phyloP scores from a whole-genome alignment of 2,329 filamentous ascomycete species.

The Hypoxylon sp. region DNA sequence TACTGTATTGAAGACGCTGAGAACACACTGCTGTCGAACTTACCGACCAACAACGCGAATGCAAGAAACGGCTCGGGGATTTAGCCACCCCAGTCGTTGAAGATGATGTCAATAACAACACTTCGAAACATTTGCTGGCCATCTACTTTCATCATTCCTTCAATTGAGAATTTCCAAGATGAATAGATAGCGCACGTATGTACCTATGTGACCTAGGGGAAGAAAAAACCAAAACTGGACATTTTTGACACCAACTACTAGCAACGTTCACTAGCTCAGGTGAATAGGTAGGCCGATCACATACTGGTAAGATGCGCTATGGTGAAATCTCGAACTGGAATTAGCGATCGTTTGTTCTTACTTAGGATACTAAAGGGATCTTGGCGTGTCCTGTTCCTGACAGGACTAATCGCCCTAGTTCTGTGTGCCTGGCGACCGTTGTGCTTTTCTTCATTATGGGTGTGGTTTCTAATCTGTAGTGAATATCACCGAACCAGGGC shows the following conservation, averaged over 20 bases:
- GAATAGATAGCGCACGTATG: too few relatives aligned
- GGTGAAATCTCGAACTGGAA: constrained; percentile 5
- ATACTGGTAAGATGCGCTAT: constrained; percentile 4
- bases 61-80: constrained; percentile 2
- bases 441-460: neutral
- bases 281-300: constrained; percentile 1
- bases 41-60: constrained; percentile 4
- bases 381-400: constrained; percentile 32
- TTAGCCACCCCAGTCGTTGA: constrained; percentile 9
- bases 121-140: neutral
- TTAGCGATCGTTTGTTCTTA: constrained; percentile 10
- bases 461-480: constrained; percentile 2
- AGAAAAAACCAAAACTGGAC: neutral
- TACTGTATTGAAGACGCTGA: constrained; percentile 3
- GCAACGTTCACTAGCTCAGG: constrained; percentile 3
- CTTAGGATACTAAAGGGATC: constrained; percentile 24
- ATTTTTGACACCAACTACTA: neutral
- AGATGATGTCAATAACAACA: constrained; percentile 16
- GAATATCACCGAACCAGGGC: constrained; percentile 6
- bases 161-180: too few relatives aligned
- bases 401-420: constrained; percentile 6
- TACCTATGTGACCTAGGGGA: too few relatives aligned
- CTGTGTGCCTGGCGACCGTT: constrained; percentile 23
- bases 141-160: too few relatives aligned
- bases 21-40: constrained; percentile 11